Conservation (phyloP, 345 rosid species). For the Citrus mangshanensis region DNA sequence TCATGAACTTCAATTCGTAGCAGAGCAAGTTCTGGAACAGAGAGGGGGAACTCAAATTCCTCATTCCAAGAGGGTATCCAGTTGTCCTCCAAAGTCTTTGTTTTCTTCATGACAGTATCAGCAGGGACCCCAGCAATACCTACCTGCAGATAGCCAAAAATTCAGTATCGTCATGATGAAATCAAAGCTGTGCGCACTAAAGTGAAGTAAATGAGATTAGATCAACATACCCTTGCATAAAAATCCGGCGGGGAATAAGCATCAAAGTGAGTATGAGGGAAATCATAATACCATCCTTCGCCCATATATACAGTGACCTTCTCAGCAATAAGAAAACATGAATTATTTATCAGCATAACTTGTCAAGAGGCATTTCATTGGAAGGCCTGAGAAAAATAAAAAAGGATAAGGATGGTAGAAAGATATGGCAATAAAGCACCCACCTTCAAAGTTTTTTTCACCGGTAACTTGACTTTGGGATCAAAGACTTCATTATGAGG, state of each 20-base stretch:
- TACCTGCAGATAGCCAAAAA: constrained; percentile 36
- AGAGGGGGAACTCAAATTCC: constrained; percentile 76
- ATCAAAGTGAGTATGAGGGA: constrained; percentile 75
- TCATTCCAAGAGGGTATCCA: constrained; percentile 86
- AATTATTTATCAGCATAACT: constrained; percentile 1
- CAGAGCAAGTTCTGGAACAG: constrained; percentile 82
- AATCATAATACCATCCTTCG: constrained; percentile 83
- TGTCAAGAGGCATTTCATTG: background rate
- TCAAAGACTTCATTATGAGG: constrained; percentile 49
- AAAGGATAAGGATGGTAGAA: background rate
- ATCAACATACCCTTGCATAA: constrained; percentile 58
- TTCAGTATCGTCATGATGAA: background rate
- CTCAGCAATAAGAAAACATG: background rate
- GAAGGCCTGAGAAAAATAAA: background rate
- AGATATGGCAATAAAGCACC: constrained; percentile 11
- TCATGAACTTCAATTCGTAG: constrained; percentile 86
- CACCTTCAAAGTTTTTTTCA: constrained; percentile 69
- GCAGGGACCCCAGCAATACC: constrained; percentile 88
- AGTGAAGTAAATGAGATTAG: background rate
- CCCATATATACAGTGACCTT: constrained; percentile 89
- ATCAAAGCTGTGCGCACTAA: background rate
- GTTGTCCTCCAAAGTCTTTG: constrained; percentile 63
- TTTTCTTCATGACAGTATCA: constrained; percentile 70
- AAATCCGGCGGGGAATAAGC: constrained; percentile 83
- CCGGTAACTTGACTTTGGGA: constrained; percentile 47